Evolutionary conservation across 2,329 filamentous ascomycete species (phyloP).

Genomic region (Alternaria metachromatica): DNA sequence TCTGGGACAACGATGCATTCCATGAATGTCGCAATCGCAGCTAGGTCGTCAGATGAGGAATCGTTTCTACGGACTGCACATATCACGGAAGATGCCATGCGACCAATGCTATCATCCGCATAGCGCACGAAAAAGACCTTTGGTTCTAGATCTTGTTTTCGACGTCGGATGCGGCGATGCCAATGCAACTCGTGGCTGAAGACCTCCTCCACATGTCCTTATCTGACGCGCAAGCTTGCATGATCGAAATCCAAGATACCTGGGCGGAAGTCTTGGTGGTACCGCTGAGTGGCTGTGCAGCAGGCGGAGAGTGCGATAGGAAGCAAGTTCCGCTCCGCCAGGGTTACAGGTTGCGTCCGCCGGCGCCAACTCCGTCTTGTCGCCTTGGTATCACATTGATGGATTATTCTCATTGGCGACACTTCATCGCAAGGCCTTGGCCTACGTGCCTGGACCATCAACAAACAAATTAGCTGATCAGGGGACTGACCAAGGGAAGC

Average conservation of each 20-base stretch:
- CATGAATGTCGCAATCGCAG: background rate
- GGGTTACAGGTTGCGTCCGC: constrained; percentile 8
- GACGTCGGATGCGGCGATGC: background rate
- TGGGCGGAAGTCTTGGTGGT: constrained; percentile 16
- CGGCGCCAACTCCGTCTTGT: constrained; percentile 32
- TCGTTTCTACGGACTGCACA: background rate
- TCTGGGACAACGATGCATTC: background rate
- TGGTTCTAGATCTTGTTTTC: background rate
- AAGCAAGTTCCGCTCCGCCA: constrained; percentile 23
- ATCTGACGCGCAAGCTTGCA: background rate
- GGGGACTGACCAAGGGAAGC: constrained; percentile 12
- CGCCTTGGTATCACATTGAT: constrained; percentile 24
- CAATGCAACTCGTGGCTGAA: background rate
- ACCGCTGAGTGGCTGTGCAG: constrained; percentile 7
- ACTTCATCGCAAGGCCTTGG: constrained; percentile 29
- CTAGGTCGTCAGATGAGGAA: background rate
- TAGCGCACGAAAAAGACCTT: background rate
- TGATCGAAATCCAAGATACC: background rate
- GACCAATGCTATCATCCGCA: background rate
- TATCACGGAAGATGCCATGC: background rate
- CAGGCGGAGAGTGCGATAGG: constrained; percentile 4
- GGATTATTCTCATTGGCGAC: constrained; percentile 13
- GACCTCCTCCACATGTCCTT: background rate
- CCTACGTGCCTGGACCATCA: constrained; percentile 33
- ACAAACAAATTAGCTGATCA: constrained; percentile 11